phyloP scores from a whole-genome alignment of 148 eudicot genomes.

The Fallopia convolvulus region DNA sequence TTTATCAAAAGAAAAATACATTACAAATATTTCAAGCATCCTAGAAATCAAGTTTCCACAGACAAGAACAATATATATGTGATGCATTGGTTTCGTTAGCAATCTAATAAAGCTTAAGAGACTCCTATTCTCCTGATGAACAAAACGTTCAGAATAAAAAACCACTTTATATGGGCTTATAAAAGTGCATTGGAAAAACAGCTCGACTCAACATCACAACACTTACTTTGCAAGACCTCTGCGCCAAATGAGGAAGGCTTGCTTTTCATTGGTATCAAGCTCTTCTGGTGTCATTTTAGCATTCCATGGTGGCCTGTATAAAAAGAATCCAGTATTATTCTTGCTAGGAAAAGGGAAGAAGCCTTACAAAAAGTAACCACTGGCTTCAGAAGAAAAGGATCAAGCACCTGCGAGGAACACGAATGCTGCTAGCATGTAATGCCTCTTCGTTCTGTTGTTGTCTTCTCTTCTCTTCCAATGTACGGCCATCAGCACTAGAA shows the following conservation, averaged over 20 bases:
- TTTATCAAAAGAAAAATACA: neutral
- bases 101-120: neutral
- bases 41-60: neutral
- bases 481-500: constrained; percentile 43
- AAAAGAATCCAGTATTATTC: neutral
- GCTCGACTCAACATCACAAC: neutral
- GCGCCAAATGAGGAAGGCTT: constrained; percentile 80
- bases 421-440: constrained; percentile 77
- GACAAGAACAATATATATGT: neutral
- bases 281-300: constrained; percentile 73
- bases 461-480: constrained; percentile 54
- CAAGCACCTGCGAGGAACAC: constrained; percentile 80
- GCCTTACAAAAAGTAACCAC: neutral
- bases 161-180: neutral
- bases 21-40: neutral
- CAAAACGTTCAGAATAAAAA: neutral
- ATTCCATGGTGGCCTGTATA: constrained; percentile 85
- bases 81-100: neutral
- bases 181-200: neutral
- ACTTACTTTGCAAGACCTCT: constrained; percentile 83
- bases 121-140: neutral
- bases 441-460: constrained; percentile 79
- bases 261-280: constrained; percentile 80
- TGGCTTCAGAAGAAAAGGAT: neutral
- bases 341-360: neutral